A percentile compares a stretch with the other conserved stretches of the same genome.
Conservation (phyloP, 768 basidiomycete species). For the Suillus decipiens region DNA sequence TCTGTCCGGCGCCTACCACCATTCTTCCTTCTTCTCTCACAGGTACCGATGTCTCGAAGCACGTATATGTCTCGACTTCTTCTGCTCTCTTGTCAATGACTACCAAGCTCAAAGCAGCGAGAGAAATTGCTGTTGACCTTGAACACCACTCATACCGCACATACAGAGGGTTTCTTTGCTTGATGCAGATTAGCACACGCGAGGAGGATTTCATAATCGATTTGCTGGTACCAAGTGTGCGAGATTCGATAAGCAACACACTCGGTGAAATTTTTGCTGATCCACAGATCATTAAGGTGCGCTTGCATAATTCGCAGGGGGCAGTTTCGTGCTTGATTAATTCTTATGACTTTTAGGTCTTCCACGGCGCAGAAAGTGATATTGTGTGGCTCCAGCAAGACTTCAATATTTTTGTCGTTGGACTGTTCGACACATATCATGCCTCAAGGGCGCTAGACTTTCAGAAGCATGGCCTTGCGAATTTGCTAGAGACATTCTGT, state of each 20-base stretch:
- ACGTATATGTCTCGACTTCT: conserved; percentile 68
- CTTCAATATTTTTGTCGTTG: conserved; percentile 91
- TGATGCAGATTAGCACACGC: conserved; percentile 91
- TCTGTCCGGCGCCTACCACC: conserved; percentile 49
- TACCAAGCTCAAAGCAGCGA: conserved; percentile 57
- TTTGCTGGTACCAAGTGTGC: conserved; percentile 56
- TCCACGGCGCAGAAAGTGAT: conserved; percentile 95
- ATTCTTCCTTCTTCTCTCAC: conserved; percentile 54
- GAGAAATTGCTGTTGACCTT: conserved; percentile 90
- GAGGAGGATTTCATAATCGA: conserved; percentile 89
- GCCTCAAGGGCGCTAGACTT: conserved; percentile 88
- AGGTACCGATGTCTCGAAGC: conserved; percentile 47
- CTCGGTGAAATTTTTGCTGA: conserved; percentile 78
- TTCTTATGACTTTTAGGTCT: conserved; percentile 51
- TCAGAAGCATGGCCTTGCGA: conserved; percentile 80
- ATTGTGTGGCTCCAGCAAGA: conserved; percentile 97
- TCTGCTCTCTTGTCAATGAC: conserved; percentile 63
- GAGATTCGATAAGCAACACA: conserved; percentile 73
- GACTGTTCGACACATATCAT: conserved; percentile 97
- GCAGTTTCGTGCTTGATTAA: background rate
- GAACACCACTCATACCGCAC: conserved; percentile 91
- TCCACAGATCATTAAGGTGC: conserved; percentile 81
- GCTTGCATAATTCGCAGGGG: conserved; percentile 20
- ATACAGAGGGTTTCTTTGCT: conserved; percentile 84
- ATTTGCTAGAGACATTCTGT: conserved; percentile 85